A percentile compares a stretch with the other conserved stretches of the same genome.
These are phyloP conservation scores for Yamadazyma kitorensis DNA, from an alignment of 805 yeast species.

Conservation along the genomic window DNA sequence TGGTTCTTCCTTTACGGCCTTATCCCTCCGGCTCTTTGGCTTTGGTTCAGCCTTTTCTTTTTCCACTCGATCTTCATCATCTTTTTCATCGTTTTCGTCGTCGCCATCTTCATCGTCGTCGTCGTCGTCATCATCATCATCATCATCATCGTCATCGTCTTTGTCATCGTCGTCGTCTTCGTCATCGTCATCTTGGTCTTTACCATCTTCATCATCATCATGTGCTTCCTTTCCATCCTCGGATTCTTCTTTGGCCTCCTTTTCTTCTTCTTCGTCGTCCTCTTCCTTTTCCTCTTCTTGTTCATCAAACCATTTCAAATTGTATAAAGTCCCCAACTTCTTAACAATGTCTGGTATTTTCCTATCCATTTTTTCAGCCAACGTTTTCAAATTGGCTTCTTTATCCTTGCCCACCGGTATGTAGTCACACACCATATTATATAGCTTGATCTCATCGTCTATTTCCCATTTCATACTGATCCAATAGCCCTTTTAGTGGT, in stretches of 20 bases:
- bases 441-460: slow-evolving; percentile 60
- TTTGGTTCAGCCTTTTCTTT: no score
- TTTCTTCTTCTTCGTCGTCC: slow-evolving; percentile 9
- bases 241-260: background rate
- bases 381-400: slow-evolving; percentile 40
- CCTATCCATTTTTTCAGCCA: slow-evolving; percentile 37
- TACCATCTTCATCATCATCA: slow-evolving; percentile 13
- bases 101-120: slow-evolving; percentile 5
- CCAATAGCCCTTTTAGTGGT: no score
- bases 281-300: slow-evolving; percentile 44
- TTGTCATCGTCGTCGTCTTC: slow-evolving; percentile 14
- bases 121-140: slow-evolving; percentile 11
- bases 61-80: no score
- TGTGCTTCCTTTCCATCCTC: slow-evolving; percentile 6
- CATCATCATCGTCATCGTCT: slow-evolving; percentile 15
- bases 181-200: slow-evolving; percentile 9
- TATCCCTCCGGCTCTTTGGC: no score
- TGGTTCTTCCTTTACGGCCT: no score
- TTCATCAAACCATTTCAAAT: slow-evolving; percentile 51
- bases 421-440: slow-evolving; percentile 58
- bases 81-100: no score
- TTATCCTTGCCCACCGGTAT: slow-evolving; percentile 64
- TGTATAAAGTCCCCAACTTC: slow-evolving; percentile 51
- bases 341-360: slow-evolving; percentile 53
- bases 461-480: slow-evolving; percentile 54